These are phyloP conservation scores for Carex scoparia DNA, from an alignment of 176 grass and related monocot genomes.

Conservation along the genomic window DNA sequence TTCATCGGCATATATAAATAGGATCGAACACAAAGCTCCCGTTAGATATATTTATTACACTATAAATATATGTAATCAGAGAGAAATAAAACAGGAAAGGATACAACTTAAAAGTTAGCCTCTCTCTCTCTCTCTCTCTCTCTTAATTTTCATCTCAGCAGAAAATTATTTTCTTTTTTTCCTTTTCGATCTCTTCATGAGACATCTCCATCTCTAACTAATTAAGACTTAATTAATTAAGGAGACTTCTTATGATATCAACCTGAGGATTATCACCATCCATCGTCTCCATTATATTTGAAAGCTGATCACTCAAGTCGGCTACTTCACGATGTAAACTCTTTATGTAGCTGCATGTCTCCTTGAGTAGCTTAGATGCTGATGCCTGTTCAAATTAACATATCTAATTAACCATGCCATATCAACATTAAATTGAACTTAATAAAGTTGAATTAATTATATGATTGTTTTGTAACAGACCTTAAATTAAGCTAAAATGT, in stretches of 20 bases:
- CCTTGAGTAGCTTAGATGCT: constrained; percentile 30
- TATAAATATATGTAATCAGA: background rate
- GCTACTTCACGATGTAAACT: constrained; percentile 34
- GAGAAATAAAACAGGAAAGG: background rate
- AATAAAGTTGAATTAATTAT: too few species aligned
- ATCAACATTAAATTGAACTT: too few species aligned
- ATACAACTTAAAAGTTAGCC: background rate
- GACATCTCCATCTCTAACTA: background rate
- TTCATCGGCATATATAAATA: background rate
- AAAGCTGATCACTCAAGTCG: constrained; percentile 30
- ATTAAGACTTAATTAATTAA: constrained; percentile 24
- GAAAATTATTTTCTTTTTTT: background rate
- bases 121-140: constrained; percentile 2
- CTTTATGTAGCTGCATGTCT: constrained; percentile 46
- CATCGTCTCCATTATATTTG: constrained; percentile 30
- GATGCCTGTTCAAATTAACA: constrained; percentile 19
- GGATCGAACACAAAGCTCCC: background rate
- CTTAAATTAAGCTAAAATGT: background rate
- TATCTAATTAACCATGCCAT: too few species aligned
- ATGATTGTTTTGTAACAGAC: background rate
- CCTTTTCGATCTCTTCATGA: background rate
- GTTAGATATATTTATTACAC: constrained; percentile 3
- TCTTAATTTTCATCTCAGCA: background rate
- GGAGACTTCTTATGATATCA: constrained; percentile 34
- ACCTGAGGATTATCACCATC: constrained; percentile 30